Percentiles rank a stretch among this genome's conserved stretches.
These are phyloP conservation scores for Phytophthora fragariaefolia DNA, from an alignment of 352 stramenopile species.

Conservation along the genomic window DNA sequence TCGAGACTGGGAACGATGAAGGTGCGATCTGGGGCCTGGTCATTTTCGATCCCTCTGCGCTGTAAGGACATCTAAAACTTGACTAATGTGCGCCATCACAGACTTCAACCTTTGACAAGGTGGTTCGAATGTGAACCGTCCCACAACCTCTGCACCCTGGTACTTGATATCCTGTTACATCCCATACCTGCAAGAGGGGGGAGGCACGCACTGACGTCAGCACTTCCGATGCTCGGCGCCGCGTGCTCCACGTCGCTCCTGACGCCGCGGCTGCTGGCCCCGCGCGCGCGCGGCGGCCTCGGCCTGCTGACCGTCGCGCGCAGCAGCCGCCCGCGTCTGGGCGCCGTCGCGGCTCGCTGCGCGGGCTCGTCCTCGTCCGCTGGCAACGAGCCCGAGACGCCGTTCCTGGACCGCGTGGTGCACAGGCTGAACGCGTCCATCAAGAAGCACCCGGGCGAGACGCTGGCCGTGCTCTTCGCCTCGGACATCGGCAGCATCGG, in stretches of 20 bases:
- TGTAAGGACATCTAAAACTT: no score
- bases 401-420: conserved; percentile 74
- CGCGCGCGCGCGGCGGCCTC: conserved; percentile 4
- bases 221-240: conserved; percentile 12
- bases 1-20: no score
- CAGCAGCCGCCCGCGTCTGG: background rate
- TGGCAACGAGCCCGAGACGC: conserved; percentile 3
- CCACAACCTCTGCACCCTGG: no score
- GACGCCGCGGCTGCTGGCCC: conserved; percentile 13
- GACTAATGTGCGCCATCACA: no score
- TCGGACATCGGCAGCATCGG: conserved; percentile 86
- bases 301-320: background rate
- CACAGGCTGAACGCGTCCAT: conserved; percentile 83
- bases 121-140: no score
- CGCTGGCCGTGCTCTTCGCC: conserved; percentile 76
- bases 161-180: no score
- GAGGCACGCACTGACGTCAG: background rate
- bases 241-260: conserved; percentile 1
- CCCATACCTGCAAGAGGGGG: no score
- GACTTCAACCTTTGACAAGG: no score
- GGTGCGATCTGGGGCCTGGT: no score
- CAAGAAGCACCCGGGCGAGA: conserved; percentile 73
- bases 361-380: conserved; percentile 11
- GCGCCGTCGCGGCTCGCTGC: conserved; percentile 4
- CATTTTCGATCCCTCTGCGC: no score